A percentile compares a stretch with the other conserved stretches of the same genome.
These are phyloP conservation scores for Niveomyces coronatus DNA, from an alignment of 2,329 filamentous ascomycete genomes.

Conservation along the genomic window DNA sequence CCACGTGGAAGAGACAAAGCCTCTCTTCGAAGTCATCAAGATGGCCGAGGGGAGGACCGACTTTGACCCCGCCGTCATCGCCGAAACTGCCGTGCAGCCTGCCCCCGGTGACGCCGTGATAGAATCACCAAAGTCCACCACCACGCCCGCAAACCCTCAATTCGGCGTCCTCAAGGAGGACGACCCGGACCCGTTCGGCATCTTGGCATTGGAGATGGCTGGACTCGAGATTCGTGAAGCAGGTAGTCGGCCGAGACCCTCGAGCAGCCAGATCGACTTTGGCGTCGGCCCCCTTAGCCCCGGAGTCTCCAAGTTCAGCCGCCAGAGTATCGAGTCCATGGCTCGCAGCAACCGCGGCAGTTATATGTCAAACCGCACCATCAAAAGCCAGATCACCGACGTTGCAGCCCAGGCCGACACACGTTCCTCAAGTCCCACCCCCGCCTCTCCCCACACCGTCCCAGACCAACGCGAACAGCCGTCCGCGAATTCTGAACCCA, in stretches of 20 bases:
- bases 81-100: slow-evolving; percentile 51
- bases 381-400: slow-evolving; percentile 60
- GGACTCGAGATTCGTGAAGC: slow-evolving; percentile 86
- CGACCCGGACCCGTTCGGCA: slow-evolving; percentile 87
- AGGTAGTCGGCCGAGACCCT: slow-evolving; percentile 58
- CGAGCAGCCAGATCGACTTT: slow-evolving; percentile 75
- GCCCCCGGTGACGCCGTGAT: slow-evolving; percentile 65
- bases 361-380: slow-evolving; percentile 61
- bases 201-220: slow-evolving; percentile 81
- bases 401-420: slow-evolving; percentile 54
- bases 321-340: slow-evolving; percentile 60
- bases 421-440: slow-evolving; percentile 43
- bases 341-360: slow-evolving; percentile 59
- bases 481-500: slow-evolving; percentile 18
- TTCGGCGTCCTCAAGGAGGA: slow-evolving; percentile 73
- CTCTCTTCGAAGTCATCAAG: slow-evolving; percentile 74
- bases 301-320: slow-evolving; percentile 44
- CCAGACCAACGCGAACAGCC: slow-evolving; percentile 32
- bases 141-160: slow-evolving; percentile 27
- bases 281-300: slow-evolving; percentile 68
- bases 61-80: slow-evolving; percentile 58
- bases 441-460: slow-evolving; percentile 43
- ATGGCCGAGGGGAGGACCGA: slow-evolving; percentile 75
- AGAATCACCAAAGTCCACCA: slow-evolving; percentile 31
- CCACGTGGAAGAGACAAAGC: slow-evolving; percentile 41